phyloP scores from a whole-genome alignment of 2,329 filamentous ascomycete genomes.

The Dothideomycetes sp. region DNA sequence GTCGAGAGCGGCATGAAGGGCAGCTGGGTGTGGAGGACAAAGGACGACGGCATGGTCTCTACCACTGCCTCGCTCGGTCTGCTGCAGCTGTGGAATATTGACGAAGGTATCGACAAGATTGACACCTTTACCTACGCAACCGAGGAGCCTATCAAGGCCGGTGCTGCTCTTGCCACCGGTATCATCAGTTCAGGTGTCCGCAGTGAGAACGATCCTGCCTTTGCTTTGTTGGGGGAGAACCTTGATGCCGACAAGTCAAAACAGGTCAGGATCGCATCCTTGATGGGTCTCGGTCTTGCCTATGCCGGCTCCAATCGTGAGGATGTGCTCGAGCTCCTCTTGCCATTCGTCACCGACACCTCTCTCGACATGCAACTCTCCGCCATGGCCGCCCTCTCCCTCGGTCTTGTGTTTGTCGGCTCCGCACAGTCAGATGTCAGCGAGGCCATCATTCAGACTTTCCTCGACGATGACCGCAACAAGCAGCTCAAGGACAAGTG shows the following conservation, averaged over 20 bases:
- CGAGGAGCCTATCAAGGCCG: conserved; percentile 79
- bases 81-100: conserved; percentile 85
- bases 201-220: conserved; percentile 77
- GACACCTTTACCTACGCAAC: conserved; percentile 83
- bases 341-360: conserved; percentile 80
- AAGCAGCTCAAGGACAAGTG: conserved; percentile 94
- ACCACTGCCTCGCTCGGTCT: conserved; percentile 90
- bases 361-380: conserved; percentile 87
- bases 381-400: conserved; percentile 85
- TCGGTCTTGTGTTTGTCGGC: conserved; percentile 85
- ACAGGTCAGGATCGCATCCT: conserved; percentile 67
- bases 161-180: conserved; percentile 84
- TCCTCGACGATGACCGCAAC: conserved; percentile 87
- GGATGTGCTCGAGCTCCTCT: conserved; percentile 70
- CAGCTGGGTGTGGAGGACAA: conserved; percentile 98
- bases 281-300: conserved; percentile 91
- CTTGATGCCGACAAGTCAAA: conserved; percentile 67
- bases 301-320: conserved; percentile 93
- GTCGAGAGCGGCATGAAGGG: conserved; percentile 71
- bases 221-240: conserved; percentile 79
- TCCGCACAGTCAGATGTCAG: conserved; percentile 85
- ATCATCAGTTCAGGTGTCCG: conserved; percentile 91
- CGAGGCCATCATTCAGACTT: conserved; percentile 80
- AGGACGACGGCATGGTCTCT: conserved; percentile 94
- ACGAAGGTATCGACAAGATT: conserved; percentile 83